Evolutionary conservation across 202 grass and related monocot genomes (phyloP), one percentile per base, ranked within the genome.

Genomic region (Zizania palustris): DNA sequence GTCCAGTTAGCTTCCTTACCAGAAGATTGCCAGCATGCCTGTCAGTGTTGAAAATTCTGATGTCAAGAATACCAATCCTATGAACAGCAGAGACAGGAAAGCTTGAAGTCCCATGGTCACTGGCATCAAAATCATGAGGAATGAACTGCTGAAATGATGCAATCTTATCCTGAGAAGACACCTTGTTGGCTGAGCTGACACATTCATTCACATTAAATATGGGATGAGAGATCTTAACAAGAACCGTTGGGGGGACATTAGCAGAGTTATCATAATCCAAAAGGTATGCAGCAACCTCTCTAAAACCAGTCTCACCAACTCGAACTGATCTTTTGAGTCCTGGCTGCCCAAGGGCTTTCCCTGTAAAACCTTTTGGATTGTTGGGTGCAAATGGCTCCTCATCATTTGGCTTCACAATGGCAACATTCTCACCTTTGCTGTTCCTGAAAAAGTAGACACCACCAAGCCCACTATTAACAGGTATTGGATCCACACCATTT

Each of bases 361-460:
- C 92, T 35, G 76, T 82, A 73, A 99, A 99, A 71, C 96, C 96
- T 90, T 99, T 99, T 35, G 96, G 96, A 75, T 99, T 99, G 63
- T 99, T 99, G 35, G 96, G 96, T 74, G 96, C 96, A 89, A 93
- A 99, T 54, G 96, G 96, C 60, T 99, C 96, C 83, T 99, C 96
- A 10, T 99, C 96, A 67, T 93, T 99, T 59, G 96, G 96, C 75
- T 99, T 99, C 63, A 92, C 92, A 65, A 99, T 96, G 57, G 96
- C 96, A 70, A 67, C 87, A 74, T 91, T 93, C 68, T 93, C 90
- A 79, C 92, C 96, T 65, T 85, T 90, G 51, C 57, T 76, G 80
- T 96, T 91, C 65, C 72, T 88, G 71, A 99, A 99, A 68, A 93
- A 99, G 80, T 99, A 99, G 22, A 90, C 96, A 83, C 96, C 96